Percentiles rank a stretch among this genome's conserved stretches.
Evolutionary conservation across 768 basidiomycete species (phyloP).

Genomic region (Boletus rubropictus): DNA sequence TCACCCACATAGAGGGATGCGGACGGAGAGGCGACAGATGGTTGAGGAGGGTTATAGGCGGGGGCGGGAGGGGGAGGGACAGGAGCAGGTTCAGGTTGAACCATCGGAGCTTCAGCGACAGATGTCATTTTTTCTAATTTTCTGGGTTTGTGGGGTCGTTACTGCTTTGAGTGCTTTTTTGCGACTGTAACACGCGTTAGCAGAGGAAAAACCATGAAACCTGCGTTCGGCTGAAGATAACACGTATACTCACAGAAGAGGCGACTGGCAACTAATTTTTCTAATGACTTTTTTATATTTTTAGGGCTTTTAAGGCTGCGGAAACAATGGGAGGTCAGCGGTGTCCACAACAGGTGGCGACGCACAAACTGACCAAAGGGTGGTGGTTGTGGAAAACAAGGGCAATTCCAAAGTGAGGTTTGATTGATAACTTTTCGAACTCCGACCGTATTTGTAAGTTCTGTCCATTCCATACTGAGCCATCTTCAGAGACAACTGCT

Average conservation of each 20-base stretch:
- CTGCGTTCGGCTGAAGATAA: slow-evolving; percentile 9
- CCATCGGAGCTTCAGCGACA: slow-evolving; percentile 49
- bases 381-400: slow-evolving; percentile 57
- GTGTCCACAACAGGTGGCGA: slow-evolving; percentile 8
- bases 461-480: neutral
- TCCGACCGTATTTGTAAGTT: slow-evolving; percentile 30
- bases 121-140: slow-evolving; percentile 52
- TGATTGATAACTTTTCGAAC: slow-evolving; percentile 34
- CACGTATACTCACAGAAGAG: slow-evolving; percentile 53
- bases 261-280: slow-evolving; percentile 72
- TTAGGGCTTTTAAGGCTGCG: slow-evolving; percentile 54
- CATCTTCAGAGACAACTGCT: neutral
- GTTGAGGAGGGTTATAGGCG: slow-evolving; percentile 51
- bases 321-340: slow-evolving; percentile 17
- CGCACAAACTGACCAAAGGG: slow-evolving; percentile 49
- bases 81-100: slow-evolving; percentile 44
- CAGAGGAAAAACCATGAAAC: slow-evolving; percentile 12
- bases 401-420: slow-evolving; percentile 15
- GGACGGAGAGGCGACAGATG: slow-evolving; percentile 61
- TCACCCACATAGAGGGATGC: slow-evolving; percentile 99
- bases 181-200: slow-evolving; percentile 35
- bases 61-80: slow-evolving; percentile 43
- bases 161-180: slow-evolving; percentile 87
- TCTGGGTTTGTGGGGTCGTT: slow-evolving; percentile 67
- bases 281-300: slow-evolving; percentile 61